Conservation (phyloP, 2,329 filamentous ascomycete species). For the Aspergillus fructus region DNA sequence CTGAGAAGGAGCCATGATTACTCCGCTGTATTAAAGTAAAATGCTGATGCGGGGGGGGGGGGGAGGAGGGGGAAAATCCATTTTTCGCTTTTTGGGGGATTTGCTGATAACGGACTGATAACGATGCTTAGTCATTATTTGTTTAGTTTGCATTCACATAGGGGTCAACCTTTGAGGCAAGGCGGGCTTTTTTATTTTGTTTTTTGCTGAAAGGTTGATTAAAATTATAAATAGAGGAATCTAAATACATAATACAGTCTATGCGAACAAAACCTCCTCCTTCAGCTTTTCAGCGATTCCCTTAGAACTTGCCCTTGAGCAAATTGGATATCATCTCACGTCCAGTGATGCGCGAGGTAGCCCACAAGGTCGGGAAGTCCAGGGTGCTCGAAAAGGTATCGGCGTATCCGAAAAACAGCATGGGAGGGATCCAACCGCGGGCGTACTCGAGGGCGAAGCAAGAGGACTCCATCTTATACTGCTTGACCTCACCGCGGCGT, state of each 20-base stretch:
- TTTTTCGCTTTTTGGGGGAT: background rate
- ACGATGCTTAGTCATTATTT: constrained; percentile 18
- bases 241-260: constrained; percentile 7
- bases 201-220: background rate
- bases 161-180: background rate
- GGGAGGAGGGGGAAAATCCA: constrained; percentile 13
- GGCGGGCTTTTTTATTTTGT: too few relatives aligned
- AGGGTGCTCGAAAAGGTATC: constrained; percentile 78
- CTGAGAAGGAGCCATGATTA: constrained; percentile 69
- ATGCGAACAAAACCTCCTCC: background rate
- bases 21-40: background rate
- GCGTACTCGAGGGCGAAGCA: constrained; percentile 43
- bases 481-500: constrained; percentile 66
- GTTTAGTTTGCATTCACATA: constrained; percentile 14
- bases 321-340: constrained; percentile 75
- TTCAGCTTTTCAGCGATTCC: background rate
- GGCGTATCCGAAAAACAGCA: constrained; percentile 87
- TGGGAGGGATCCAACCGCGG: constrained; percentile 82
- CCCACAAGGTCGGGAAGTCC: constrained; percentile 81
- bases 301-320: constrained; percentile 67
- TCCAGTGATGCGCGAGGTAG: constrained; percentile 71
- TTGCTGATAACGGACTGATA: constrained; percentile 13
- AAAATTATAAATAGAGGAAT: constrained; percentile 1
- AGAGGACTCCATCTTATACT: constrained; percentile 57
- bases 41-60: background rate